Conservation (phyloP, 768 basidiomycete genomes). For the Tulasnella sp. region DNA sequence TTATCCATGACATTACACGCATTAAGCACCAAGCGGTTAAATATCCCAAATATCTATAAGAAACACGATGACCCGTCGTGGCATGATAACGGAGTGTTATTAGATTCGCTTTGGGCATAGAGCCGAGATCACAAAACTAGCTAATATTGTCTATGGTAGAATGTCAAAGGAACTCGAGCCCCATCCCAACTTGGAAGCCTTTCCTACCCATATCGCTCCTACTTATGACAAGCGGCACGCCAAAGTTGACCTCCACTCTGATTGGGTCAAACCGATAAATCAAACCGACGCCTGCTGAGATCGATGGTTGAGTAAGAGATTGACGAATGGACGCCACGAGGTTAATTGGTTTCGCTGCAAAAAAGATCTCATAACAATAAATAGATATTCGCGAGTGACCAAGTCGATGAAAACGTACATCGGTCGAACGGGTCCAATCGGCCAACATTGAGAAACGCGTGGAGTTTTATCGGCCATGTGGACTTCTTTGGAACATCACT, state of each 20-base stretch:
- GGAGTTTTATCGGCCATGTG: conserved; percentile 78
- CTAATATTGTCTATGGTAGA: too few species aligned
- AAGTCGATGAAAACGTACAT: conserved; percentile 34
- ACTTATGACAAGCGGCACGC: conserved; percentile 63
- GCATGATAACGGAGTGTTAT: too few species aligned
- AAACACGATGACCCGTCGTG: too few species aligned
- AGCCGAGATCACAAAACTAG: too few species aligned
- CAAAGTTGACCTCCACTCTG: conserved; percentile 81
- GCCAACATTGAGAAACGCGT: conserved; percentile 74
- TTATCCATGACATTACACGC: too few species aligned
- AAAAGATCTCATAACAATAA: not conserved
- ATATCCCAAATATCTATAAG: too few species aligned
- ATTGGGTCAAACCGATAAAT: conserved; percentile 75
- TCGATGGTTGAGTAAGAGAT: conserved; percentile 45
- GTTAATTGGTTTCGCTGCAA: conserved; percentile 22
- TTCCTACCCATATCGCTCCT: conserved; percentile 53
- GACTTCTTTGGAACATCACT: conserved; percentile 59
- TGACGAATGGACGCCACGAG: conserved; percentile 32
- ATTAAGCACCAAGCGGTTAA: too few species aligned
- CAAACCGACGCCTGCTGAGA: conserved; percentile 73
- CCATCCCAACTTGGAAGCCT: conserved; percentile 74
- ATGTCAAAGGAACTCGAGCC: conserved; percentile 56
- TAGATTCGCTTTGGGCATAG: too few species aligned
- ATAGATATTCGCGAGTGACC: not conserved
- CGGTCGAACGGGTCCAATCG: conserved; percentile 50